Evolutionary conservation across 345 rosid species (phyloP), one percentile per base, ranked within the genome.

Genomic region (Populus euphratica): DNA sequence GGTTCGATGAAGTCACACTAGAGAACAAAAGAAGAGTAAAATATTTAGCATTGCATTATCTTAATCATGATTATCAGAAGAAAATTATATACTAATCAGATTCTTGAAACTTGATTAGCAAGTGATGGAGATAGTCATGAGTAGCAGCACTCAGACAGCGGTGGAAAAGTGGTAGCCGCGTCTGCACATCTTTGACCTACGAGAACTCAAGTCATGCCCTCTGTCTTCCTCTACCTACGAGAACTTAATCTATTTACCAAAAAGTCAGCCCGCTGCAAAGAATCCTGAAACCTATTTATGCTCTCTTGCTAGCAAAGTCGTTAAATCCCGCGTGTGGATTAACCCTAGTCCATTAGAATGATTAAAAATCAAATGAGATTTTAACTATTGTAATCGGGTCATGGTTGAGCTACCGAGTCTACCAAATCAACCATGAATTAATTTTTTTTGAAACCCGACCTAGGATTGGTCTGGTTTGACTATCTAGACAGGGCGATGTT

Each of bases 141-240:
- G 21, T 52, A 61, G 38, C 20, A 41, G 63, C 63, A 59, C 63
- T 56, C 63, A 25, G 66, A 76, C 47, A 77, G 56, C 82, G 43
- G 81, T 78, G 70, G 79, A 81, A 85, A 81, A 81, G 81, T 68
- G 63, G 81, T 1, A 54, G 75, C 82, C 83, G 84, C 83, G 81
- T 79, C 66, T 65, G 69, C 73, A 14, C 41, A 38, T 67, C 77
- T 36, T 81, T 79, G 65, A 44, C 74, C 78, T 56, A 6, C 18
- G 16, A 54, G 64, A 8, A 14, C 29, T 9, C 38, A 78, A 70
- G 68, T 35, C 68, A 44, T 76, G 29, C n/a, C 72, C 21, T 16
- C 50, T 59, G 76, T 72, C 65, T 20, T 59, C 23, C 54, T 43
- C 38, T 23, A 39, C 47, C 68, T n/a, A n/a, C n/a, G n/a, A n/a